Evolutionary conservation across 2,329 filamentous ascomycete species (phyloP).

Genomic region (Cryphonectria parasitica): DNA sequence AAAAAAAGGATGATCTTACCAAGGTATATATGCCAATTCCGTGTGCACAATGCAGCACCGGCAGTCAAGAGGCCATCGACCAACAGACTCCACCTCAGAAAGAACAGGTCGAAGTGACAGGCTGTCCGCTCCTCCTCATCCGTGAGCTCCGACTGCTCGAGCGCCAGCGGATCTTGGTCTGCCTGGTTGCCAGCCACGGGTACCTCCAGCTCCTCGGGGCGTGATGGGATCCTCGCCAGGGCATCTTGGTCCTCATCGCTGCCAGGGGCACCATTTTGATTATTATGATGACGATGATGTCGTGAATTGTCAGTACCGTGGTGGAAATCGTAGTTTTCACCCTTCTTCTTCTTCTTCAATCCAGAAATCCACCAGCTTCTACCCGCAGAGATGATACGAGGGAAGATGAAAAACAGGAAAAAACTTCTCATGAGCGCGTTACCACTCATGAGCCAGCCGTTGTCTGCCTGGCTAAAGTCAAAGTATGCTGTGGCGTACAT

Average conservation of each 20-base stretch:
- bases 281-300: not conserved
- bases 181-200: conserved; percentile 37
- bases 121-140: conserved; percentile 47
- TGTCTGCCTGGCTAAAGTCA: conserved; percentile 53
- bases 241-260: conserved; percentile 14
- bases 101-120: conserved; percentile 68
- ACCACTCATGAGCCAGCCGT: conserved; percentile 57
- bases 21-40: conserved; percentile 71
- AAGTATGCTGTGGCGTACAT: conserved; percentile 58
- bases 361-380: conserved; percentile 44
- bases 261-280: not conserved
- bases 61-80: conserved; percentile 68
- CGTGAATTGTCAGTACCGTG: not conserved
- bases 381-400: conserved; percentile 52
- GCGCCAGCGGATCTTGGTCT: conserved; percentile 49
- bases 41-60: conserved; percentile 62
- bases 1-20: conserved; percentile 39
- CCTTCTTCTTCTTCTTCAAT: conserved; percentile 40
- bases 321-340: not conserved
- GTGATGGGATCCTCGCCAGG: conserved; percentile 38
- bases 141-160: conserved; percentile 40
- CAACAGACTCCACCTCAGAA: conserved; percentile 67
- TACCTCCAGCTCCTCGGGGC: conserved; percentile 47
- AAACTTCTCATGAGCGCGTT: conserved; percentile 54
- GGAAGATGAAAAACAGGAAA: conserved; percentile 56